These are phyloP conservation scores for Lachnellula occidentalis DNA, from an alignment of 2,329 filamentous ascomycete species.

Conservation along the genomic window DNA sequence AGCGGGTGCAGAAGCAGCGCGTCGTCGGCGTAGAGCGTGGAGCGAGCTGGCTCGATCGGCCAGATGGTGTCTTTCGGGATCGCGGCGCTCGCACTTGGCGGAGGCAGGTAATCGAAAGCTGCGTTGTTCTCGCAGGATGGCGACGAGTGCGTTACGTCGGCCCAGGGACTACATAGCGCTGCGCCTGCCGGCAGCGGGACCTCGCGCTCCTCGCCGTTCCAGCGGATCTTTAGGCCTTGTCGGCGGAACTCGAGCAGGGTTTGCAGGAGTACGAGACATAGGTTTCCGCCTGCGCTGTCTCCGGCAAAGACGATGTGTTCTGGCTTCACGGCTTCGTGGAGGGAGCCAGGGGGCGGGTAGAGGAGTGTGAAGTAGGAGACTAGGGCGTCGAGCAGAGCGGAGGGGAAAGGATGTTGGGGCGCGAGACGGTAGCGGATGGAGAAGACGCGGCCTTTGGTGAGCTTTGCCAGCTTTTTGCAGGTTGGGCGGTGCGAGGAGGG, in stretches of 20 bases:
- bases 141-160: conserved; percentile 61
- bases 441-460: conserved; percentile 57
- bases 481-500: conserved; percentile 59
- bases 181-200: conserved; percentile 64
- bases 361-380: conserved; percentile 66
- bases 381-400: conserved; percentile 67
- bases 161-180: conserved; percentile 61
- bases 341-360: conserved; percentile 62
- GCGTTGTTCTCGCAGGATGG: conserved; percentile 49
- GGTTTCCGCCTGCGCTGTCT: conserved; percentile 69
- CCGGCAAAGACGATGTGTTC: conserved; percentile 65
- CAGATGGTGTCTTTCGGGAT: conserved; percentile 45
- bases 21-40: conserved; percentile 50
- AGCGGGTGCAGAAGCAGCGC: conserved; percentile 59
- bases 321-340: conserved; percentile 60
- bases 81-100: conserved; percentile 30
- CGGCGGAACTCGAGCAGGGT: conserved; percentile 58
- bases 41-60: conserved; percentile 51
- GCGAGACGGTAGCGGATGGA: conserved; percentile 66
- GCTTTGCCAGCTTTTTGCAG: conserved; percentile 56
- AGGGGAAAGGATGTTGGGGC: conserved; percentile 69
- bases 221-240: conserved; percentile 44
- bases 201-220: conserved; percentile 52
- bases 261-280: conserved; percentile 62
- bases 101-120: conserved; percentile 59